Evolutionary conservation across 257 asterid species (phyloP).

Genomic region (Leonotis leonurus): DNA sequence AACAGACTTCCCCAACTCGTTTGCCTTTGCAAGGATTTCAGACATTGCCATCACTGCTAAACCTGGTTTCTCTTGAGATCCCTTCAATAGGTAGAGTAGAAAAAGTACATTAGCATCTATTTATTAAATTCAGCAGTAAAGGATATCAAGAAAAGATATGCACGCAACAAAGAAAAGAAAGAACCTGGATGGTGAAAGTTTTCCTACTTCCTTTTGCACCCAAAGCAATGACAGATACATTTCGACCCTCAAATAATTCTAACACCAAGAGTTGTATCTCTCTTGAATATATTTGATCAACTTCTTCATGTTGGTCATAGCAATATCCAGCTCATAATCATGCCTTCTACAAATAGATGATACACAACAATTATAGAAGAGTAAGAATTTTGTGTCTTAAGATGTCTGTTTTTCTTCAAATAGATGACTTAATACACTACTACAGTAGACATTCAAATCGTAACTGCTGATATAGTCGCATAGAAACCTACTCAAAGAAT

Average conservation of each 20-base stretch:
- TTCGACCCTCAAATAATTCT: slow-evolving; percentile 45
- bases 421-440: too few species aligned
- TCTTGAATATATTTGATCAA: slow-evolving; percentile 35
- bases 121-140: background rate
- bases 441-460: too few species aligned
- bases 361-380: background rate
- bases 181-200: slow-evolving; percentile 59
- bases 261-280: slow-evolving; percentile 55
- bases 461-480: too few species aligned
- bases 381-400: too few species aligned
- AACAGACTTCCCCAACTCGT: slow-evolving; percentile 36
- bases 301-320: slow-evolving; percentile 49
- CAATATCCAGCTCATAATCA: slow-evolving; percentile 54
- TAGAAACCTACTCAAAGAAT: too few species aligned
- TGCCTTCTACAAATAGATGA: slow-evolving; percentile 40
- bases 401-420: too few species aligned
- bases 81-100: slow-evolving; percentile 37
- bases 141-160: background rate
- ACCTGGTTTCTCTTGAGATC: slow-evolving; percentile 59
- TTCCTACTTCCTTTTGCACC: slow-evolving; percentile 94
- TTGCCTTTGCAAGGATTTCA: slow-evolving; percentile 54
- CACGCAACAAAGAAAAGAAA: background rate
- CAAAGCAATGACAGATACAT: slow-evolving; percentile 63
- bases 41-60: slow-evolving; percentile 54
- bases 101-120: background rate